Base-by-base conservation (phyloP, 169 alveolate genomes). In the Babesia sp. region DNA sequence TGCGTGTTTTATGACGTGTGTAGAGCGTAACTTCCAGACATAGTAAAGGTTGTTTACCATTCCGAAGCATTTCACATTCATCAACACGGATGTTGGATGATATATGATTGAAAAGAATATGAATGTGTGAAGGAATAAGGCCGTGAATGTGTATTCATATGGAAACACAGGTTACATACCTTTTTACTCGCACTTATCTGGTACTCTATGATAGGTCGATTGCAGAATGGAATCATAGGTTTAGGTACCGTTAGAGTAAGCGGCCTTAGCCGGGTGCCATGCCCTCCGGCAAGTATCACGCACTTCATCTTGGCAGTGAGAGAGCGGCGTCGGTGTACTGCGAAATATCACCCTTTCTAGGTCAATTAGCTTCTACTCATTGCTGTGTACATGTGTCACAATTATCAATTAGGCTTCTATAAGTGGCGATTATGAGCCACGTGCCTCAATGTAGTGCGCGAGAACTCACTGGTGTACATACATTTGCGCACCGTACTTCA, bases 191-290 rank as follows among this genome's bases (percentile, higher is more conserved):
- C 91, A 8, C 46, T 74, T 9, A 93, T 93, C 66, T 94, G 97
- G 63, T 93, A 91, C 71, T 94, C 97, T 20, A 94, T 84, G 39
- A 97, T 95, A 4, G 99, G 98, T 46, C 91, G 90, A 83, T 98
- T 97, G 51, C 98, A 96, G 85, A 98, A 96, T 66, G 95, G 97
- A 45, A 98, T 93, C 42, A 97, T 69, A 0, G 99, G 98, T 82
- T 98, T 98, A 4, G 99, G 99, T 22, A 93, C 94, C 26, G 97
- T 84, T 45, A 98, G 91, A 44, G 99, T 97, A 57, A 98, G 91
- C 31, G 99, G 99, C 60, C 99, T 91, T 42, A 98, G 95, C 63
- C 99, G 91, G 29, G 99, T 97, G 34, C 99, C 99, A 84, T 91
- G 96, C 34, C 99, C 99, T 20, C 99, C 99, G 24, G 97, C 98